Conservation (phyloP, 306 rosid genomes). For the Casuarina equisetifolia region DNA sequence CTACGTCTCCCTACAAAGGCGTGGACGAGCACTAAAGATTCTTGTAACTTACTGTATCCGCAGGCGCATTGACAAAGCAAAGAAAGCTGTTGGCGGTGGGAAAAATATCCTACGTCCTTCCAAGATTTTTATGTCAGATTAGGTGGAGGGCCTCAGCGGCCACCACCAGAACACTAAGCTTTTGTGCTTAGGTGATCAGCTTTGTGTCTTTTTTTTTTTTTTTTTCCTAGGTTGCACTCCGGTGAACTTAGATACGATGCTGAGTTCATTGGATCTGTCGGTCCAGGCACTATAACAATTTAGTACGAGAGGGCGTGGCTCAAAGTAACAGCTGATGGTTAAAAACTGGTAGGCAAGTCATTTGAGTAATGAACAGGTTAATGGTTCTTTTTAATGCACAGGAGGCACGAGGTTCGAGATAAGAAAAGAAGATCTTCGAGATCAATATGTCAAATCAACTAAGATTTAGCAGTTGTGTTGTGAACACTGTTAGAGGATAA, state of each 20-base stretch:
- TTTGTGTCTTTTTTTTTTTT: neutral
- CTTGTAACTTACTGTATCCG: neutral
- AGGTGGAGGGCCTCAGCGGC: neutral
- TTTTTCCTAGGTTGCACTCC: neutral
- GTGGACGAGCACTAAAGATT: neutral
- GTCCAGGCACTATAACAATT: neutral
- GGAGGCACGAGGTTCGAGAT: too few species aligned
- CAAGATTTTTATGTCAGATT: neutral
- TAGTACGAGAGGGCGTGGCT: too few species aligned
- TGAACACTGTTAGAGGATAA: too few species aligned
- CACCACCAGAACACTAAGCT: neutral
- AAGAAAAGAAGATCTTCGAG: too few species aligned
- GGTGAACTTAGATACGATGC: neutral
- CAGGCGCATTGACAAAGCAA: neutral
- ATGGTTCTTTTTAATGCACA: too few species aligned
- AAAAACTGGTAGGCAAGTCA: neutral
- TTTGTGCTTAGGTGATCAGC: neutral
- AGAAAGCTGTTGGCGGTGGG: neutral
- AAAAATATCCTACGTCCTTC: neutral
- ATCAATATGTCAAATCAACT: too few species aligned
- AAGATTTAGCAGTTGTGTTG: too few species aligned
- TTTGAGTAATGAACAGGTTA: neutral
- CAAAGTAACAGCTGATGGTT: neutral
- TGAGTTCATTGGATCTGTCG: neutral
- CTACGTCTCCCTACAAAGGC: neutral